phyloP scores from a whole-genome alignment of 495 filamentous ascomycete species.

The Chlorociboria aeruginascens region DNA sequence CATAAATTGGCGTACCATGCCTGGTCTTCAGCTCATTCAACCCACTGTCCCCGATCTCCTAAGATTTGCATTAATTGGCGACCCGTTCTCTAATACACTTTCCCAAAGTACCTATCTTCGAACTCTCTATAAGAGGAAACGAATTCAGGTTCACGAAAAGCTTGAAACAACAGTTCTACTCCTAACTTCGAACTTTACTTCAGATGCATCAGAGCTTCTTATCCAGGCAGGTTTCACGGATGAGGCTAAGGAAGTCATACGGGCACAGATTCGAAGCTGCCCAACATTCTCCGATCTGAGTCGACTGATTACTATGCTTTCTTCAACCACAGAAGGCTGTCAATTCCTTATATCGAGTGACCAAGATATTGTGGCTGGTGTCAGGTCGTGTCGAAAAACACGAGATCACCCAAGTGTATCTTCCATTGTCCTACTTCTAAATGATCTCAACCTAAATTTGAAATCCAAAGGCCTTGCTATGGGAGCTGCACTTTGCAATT shows the following conservation, averaged over 20 bases:
- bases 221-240: conserved; percentile 1
- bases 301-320: conserved; percentile 6
- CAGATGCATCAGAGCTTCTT: background rate
- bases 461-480: conserved; percentile 6
- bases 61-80: conserved; percentile 6
- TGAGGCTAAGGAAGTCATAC: background rate
- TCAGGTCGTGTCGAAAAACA: background rate
- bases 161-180: conserved; percentile 1
- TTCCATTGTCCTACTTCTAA: conserved; percentile 7
- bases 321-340: conserved; percentile 11
- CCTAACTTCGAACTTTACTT: background rate
- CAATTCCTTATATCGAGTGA: conserved; percentile 1
- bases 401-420: background rate
- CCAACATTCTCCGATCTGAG: background rate
- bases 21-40: too few species aligned
- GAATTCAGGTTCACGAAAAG: conserved; percentile 1
- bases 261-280: background rate
- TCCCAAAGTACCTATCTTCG: background rate
- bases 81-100: background rate
- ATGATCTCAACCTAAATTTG: conserved; percentile 8
- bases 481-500: conserved; percentile 2
- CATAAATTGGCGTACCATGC: too few species aligned
- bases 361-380: background rate
- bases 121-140: conserved; percentile 1
- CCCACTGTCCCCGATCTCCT: conserved; percentile 8